phyloP scores from a whole-genome alignment of 306 rosid species.

The Trifolium pratense region DNA sequence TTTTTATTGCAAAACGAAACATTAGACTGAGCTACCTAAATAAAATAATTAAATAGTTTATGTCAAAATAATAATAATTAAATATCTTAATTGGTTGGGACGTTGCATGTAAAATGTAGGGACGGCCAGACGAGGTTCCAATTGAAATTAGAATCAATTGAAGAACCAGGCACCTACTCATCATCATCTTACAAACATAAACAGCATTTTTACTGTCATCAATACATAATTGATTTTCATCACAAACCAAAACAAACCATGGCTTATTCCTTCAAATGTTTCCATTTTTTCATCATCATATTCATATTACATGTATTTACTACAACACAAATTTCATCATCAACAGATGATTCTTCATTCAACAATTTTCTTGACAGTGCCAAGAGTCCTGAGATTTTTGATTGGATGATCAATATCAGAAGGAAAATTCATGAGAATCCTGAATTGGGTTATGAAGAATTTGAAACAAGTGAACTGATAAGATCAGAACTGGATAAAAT shows the following conservation, averaged over 20 bases:
- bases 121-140: too few relatives aligned
- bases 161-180: too few relatives aligned
- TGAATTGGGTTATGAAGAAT: slow-evolving; percentile 77
- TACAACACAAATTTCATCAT: slow-evolving; percentile 28
- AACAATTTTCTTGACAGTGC: slow-evolving; percentile 58
- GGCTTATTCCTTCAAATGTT: slow-evolving; percentile 32
- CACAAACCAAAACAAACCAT: neutral
- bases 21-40: too few relatives aligned
- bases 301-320: slow-evolving; percentile 39
- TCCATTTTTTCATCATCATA: slow-evolving; percentile 50
- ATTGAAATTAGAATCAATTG: too few relatives aligned
- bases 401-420: slow-evolving; percentile 84
- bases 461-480: slow-evolving; percentile 74
- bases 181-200: too few relatives aligned
- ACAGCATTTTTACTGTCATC: too few relatives aligned
- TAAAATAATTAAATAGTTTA: too few relatives aligned
- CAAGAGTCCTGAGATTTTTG: slow-evolving; percentile 55
- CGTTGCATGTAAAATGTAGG: too few relatives aligned
- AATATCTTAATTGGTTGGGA: too few relatives aligned
- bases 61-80: too few relatives aligned
- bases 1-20: too few relatives aligned
- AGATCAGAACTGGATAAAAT: slow-evolving; percentile 70
- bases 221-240: too few relatives aligned
- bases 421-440: slow-evolving; percentile 88
- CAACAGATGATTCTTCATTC: slow-evolving; percentile 1